phyloP scores from a whole-genome alignment of 1,139 yeast species.

The Taphrina wiesneri region DNA sequence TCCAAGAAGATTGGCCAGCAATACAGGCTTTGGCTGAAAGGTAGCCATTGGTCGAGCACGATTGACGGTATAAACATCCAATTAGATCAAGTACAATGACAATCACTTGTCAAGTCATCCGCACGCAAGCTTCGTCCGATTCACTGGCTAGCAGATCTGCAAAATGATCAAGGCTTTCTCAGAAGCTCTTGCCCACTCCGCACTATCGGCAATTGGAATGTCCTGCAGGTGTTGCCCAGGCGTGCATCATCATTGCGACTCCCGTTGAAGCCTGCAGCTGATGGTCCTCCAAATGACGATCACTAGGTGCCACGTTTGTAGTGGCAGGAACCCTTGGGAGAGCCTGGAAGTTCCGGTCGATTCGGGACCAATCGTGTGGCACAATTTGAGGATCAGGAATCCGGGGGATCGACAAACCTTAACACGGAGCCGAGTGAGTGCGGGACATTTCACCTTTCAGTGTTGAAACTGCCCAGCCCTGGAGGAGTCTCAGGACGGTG shows the following conservation, averaged over 20 bases:
- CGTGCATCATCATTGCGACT: no score
- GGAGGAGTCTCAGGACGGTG: no score
- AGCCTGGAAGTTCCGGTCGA: neutral
- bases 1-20: no score
- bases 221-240: no score
- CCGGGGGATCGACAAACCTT: slow-evolving; percentile 9
- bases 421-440: neutral
- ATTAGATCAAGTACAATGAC: neutral
- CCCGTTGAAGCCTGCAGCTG: no score
- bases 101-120: neutral
- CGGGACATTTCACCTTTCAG: neutral
- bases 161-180: no score
- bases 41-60: no score
- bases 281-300: neutral
- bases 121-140: no score
- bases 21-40: no score
- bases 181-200: no score
- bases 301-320: neutral
- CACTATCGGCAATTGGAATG: no score
- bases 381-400: neutral
- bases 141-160: no score
- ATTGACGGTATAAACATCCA: neutral
- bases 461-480: neutral
- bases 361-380: neutral
- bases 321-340: neutral